phyloP scores from a whole-genome alignment of 2,329 filamentous ascomycete species.

The Cercospora zeina region DNA sequence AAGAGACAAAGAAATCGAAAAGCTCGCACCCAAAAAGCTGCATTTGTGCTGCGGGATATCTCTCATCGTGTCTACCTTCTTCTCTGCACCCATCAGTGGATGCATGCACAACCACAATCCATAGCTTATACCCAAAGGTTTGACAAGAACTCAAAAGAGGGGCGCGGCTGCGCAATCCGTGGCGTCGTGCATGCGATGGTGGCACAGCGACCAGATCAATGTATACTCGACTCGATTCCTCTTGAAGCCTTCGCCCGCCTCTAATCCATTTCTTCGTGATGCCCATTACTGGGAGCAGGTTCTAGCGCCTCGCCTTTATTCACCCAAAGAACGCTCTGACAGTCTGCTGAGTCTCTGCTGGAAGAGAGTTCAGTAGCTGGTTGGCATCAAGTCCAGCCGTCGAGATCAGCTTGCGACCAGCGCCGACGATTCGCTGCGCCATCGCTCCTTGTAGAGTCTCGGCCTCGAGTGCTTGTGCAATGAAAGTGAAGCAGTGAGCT shows the following conservation, averaged over 20 bases:
- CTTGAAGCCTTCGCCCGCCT: neutral
- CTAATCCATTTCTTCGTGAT: neutral
- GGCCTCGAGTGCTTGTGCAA: conserved; percentile 85
- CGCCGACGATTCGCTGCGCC: conserved; percentile 70
- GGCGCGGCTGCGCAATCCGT: neutral
- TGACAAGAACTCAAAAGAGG: neutral
- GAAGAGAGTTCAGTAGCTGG: conserved; percentile 72
- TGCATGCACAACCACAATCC: neutral
- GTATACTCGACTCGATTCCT: neutral
- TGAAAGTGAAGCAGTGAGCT: conserved; percentile 77
- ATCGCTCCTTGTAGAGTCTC: conserved; percentile 86
- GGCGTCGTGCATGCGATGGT: neutral
- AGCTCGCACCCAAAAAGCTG: neutral
- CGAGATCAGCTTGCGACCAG: conserved; percentile 75
- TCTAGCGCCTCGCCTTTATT: neutral
- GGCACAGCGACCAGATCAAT: neutral
- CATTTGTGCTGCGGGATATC: neutral
- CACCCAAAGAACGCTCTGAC: conserved; percentile 43
- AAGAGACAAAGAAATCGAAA: neutral
- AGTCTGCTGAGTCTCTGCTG: conserved; percentile 74
- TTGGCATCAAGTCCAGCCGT: conserved; percentile 73
- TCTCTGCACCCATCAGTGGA: neutral
- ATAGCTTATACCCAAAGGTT: neutral
- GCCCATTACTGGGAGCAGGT: neutral
- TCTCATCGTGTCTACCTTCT: neutral